Percentiles rank a stretch among this genome's conserved stretches.
phyloP scores from a whole-genome alignment of 1,139 yeast species.

The Kodamaea fungicola region DNA sequence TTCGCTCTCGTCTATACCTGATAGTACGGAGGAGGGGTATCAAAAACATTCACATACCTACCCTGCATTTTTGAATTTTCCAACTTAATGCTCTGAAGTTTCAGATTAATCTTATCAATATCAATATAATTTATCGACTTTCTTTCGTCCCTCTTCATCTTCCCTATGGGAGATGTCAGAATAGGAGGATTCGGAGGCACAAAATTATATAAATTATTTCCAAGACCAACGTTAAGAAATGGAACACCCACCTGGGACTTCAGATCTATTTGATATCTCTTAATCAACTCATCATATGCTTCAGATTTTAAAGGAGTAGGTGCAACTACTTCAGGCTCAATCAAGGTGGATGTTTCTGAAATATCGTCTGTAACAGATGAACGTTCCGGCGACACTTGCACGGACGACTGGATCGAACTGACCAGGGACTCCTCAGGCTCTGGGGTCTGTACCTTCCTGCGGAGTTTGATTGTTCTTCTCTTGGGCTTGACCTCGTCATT shows the following conservation, averaged over 20 bases:
- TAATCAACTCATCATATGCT: constrained; percentile 12
- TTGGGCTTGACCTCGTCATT: constrained; percentile 37
- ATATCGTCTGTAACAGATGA: constrained; percentile 4
- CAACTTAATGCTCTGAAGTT: constrained; percentile 14
- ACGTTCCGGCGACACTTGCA: constrained; percentile 3
- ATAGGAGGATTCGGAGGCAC: constrained; percentile 19
- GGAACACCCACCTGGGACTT: not conserved
- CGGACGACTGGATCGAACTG: not conserved
- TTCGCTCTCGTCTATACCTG: constrained; percentile 2
- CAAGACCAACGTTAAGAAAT: constrained; percentile 34
- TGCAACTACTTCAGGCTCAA: constrained; percentile 6
- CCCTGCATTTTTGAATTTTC: constrained; percentile 8
- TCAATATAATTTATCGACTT: constrained; percentile 34
- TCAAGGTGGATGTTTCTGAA: constrained; percentile 15
- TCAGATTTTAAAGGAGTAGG: not conserved
- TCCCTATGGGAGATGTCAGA: constrained; percentile 21
- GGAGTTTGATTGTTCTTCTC: constrained; percentile 46
- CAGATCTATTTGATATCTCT: constrained; percentile 4
- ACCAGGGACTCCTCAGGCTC: not conserved
- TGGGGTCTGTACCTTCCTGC: constrained; percentile 14
- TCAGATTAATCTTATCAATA: constrained; percentile 24
- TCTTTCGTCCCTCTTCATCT: constrained; percentile 14
- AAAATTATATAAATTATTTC: constrained; percentile 30
- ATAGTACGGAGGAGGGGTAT: constrained; percentile 15
- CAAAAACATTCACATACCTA: constrained; percentile 8